phyloP scores from a whole-genome alignment of 768 basidiomycete species.

The Rhizopogon salebrosus region DNA sequence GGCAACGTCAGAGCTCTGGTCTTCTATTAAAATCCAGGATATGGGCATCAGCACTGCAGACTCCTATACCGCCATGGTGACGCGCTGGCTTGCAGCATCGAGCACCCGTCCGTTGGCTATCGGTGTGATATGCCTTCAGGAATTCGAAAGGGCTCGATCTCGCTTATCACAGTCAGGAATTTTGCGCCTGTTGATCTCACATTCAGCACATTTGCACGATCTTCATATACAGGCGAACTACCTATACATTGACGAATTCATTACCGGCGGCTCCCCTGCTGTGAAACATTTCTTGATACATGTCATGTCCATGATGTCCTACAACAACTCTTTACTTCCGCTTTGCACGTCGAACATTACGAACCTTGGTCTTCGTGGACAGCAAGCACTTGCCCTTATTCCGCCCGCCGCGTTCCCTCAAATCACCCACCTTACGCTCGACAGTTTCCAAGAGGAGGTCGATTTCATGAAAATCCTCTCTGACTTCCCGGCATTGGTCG shows the following conservation, averaged over 20 bases:
- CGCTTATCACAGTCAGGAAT: conserved; percentile 11
- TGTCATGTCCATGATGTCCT: conserved; percentile 9
- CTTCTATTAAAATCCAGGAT: conserved; percentile 22
- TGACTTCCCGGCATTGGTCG: conserved; percentile 12
- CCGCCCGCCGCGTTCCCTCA: conserved; percentile 12
- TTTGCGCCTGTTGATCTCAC: conserved; percentile 16
- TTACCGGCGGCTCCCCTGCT: conserved; percentile 7
- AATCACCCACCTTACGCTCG: conserved; percentile 20
- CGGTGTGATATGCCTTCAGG: conserved; percentile 5
- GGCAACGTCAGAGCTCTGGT: conserved; percentile 27
- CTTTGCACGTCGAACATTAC: conserved; percentile 13
- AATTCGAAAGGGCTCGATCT: neutral
- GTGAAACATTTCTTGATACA: conserved; percentile 13
- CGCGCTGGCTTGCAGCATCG: conserved; percentile 17
- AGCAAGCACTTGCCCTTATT: conserved; percentile 9
- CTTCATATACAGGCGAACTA: conserved; percentile 12
- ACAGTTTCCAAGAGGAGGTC: conserved; percentile 1
- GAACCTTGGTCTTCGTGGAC: conserved; percentile 11
- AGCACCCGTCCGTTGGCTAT: conserved; percentile 17
- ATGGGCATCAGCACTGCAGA: conserved; percentile 25
- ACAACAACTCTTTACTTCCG: neutral
- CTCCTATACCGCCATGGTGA: conserved; percentile 20
- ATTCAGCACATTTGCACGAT: conserved; percentile 14
- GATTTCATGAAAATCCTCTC: conserved; percentile 12
- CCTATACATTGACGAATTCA: conserved; percentile 15